Percentiles rank a stretch among this genome's conserved stretches.
Conservation (phyloP, 345 rosid genomes). For the Microcos paniculata region DNA sequence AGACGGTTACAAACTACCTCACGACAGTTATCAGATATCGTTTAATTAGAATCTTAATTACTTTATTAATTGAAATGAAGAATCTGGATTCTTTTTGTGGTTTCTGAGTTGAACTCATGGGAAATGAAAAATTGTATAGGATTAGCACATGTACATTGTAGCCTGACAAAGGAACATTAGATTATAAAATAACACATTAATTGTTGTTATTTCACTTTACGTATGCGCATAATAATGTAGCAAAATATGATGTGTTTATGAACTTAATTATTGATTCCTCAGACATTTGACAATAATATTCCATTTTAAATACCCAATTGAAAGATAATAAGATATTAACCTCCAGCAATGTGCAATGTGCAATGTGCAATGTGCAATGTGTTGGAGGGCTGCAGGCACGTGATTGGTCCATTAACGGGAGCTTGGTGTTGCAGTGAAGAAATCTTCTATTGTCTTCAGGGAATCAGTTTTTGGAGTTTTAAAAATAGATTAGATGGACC, state of each 20-base stretch:
- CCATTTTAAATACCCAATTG: too few species aligned
- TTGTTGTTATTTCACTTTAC: too few species aligned
- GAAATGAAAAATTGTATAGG: neutral
- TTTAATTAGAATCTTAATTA: neutral
- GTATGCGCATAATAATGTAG: neutral
- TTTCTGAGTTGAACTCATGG: neutral
- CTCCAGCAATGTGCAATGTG: neutral
- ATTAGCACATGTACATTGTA: neutral
- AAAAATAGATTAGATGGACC: too few species aligned
- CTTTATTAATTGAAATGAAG: neutral
- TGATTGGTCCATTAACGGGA: neutral
- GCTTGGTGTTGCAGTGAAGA: too few species aligned
- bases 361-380: neutral
- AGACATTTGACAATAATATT: too few species aligned
- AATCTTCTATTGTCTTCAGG: too few species aligned
- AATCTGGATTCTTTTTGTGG: neutral
- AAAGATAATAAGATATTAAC: too few species aligned
- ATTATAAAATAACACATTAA: too few species aligned
- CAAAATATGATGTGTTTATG: too few species aligned
- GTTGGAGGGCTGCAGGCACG: neutral
- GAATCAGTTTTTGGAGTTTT: too few species aligned
- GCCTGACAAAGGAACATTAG: neutral
- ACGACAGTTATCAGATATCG: neutral
- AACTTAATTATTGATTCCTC: too few species aligned
- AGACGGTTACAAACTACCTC: conserved; percentile 1